Evolutionary conservation across 768 basidiomycete species (phyloP), one percentile per base, ranked within the genome.

Genomic region (Pisolithus microcarpus): DNA sequence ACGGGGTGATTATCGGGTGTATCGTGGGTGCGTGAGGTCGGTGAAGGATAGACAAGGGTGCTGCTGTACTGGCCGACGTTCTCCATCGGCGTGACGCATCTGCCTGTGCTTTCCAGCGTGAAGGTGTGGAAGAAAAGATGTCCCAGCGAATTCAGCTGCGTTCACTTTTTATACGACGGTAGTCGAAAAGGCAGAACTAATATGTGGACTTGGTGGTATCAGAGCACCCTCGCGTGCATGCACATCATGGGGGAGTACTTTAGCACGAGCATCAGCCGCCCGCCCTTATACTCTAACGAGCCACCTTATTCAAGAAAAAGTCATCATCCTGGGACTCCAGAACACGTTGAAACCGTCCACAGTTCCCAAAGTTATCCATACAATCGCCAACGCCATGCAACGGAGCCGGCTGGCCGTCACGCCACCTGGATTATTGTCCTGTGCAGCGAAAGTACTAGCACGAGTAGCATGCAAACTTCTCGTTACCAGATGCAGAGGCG

Each of bases 31-130:
- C 52, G 52, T 56, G 55, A 46, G 0, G 67, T 59, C 42, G 65
- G 58, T 50, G 64, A 52, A 24, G 65, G 63, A 50, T 67, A 67
- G 55, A 67, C 66, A 9, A 68, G 65, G 0, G 66, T 18, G 46
- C 54, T 68, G 48, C 44, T 54, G 47, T 59, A 67, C 58, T 67
- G 67, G 49, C 62, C 65, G 56, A 68, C 66, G 65, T 67, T 65
- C 53, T 67, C 67, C 66, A 67, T 67, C 60, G 66, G 61, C 64
- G 61, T 63, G 64, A 69, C 62, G 58, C 66, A 67, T 69, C 65
- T 62, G 65, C 63, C 61, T 40, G 59, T 28, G 52, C 13, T 30
- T 55, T 53, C 55, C 52, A 57, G 52, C 51, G 60, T 52, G 63
- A 51, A 46, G 58, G 57, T 55, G 61, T 63, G 62, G 64, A 63